Evolutionary conservation across 352 stramenopile species (phyloP).

Genomic region (Hyphochytrium catenoides): DNA sequence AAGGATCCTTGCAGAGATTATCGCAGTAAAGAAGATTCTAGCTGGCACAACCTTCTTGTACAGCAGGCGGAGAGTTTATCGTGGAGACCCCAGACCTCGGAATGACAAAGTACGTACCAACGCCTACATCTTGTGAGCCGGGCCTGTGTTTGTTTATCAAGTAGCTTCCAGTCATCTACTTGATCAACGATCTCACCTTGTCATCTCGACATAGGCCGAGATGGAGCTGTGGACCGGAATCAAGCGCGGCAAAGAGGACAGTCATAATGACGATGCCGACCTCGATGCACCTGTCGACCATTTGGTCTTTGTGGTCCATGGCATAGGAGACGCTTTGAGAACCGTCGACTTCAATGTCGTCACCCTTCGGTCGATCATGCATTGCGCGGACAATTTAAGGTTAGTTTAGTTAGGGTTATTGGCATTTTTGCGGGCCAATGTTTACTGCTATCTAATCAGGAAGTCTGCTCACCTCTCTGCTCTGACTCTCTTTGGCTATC

Average conservation of each 20-base stretch:
- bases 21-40: too few species aligned
- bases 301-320: constrained; percentile 61
- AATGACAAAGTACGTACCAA: constrained; percentile 46
- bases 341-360: constrained; percentile 41
- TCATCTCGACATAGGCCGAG: constrained; percentile 24
- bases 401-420: constrained; percentile 5
- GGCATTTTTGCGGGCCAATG: constrained; percentile 4
- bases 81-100: constrained; percentile 7
- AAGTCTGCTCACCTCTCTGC: neutral
- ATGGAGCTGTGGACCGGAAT: constrained; percentile 29
- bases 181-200: constrained; percentile 42
- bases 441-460: neutral
- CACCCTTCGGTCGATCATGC: constrained; percentile 5
- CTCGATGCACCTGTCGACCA: constrained; percentile 53
- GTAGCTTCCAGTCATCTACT: constrained; percentile 48
- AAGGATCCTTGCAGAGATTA: too few species aligned
- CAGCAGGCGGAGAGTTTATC: too few species aligned
- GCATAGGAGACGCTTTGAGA: constrained; percentile 62
- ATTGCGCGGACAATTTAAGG: constrained; percentile 5
- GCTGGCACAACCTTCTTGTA: too few species aligned
- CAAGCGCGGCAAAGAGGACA: constrained; percentile 8
- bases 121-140: constrained; percentile 36
- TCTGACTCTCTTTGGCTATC: constrained; percentile 7
- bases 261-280: constrained; percentile 28
- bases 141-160: too few species aligned